These are phyloP conservation scores for Hondaea fermentalgiana DNA, from an alignment of 108 stramenopile genomes.

Conservation along the genomic window DNA sequence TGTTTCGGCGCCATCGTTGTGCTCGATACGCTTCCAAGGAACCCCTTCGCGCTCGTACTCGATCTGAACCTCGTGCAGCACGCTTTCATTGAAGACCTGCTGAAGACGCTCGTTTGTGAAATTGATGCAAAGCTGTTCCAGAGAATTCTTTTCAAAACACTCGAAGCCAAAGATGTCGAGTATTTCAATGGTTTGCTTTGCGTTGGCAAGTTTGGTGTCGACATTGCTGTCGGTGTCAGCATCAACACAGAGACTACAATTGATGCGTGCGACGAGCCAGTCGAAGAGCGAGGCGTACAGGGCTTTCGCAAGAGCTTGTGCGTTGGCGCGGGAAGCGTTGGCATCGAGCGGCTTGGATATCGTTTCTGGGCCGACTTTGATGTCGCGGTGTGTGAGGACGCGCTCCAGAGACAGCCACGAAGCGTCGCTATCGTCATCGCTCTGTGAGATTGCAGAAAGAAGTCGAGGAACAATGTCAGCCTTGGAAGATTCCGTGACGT, in stretches of 20 bases:
- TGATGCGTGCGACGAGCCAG: slow-evolving; percentile 43
- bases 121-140: slow-evolving; percentile 52
- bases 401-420: not conserved
- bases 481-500: not conserved
- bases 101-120: slow-evolving; percentile 48
- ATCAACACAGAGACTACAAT: slow-evolving; percentile 34
- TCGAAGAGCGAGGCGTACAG: slow-evolving; percentile 42
- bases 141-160: slow-evolving; percentile 43
- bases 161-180: slow-evolving; percentile 59
- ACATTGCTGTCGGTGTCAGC: not conserved
- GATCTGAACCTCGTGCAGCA: slow-evolving; percentile 15
- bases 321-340: slow-evolving; percentile 15
- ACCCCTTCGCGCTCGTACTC: slow-evolving; percentile 43
- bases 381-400: not conserved
- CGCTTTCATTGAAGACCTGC: slow-evolving; percentile 43
- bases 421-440: not conserved
- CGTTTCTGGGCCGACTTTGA: not conserved
- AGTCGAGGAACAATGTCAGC: not conserved
- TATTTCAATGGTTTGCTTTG: slow-evolving; percentile 29
- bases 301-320: slow-evolving; percentile 41
- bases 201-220: not conserved
- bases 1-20: slow-evolving; percentile 35
- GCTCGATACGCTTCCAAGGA: slow-evolving; percentile 24
- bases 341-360: not conserved
- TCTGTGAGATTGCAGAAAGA: not conserved